Conservation (phyloP, 129 eudicot genomes). For the Flaveria linearis region DNA sequence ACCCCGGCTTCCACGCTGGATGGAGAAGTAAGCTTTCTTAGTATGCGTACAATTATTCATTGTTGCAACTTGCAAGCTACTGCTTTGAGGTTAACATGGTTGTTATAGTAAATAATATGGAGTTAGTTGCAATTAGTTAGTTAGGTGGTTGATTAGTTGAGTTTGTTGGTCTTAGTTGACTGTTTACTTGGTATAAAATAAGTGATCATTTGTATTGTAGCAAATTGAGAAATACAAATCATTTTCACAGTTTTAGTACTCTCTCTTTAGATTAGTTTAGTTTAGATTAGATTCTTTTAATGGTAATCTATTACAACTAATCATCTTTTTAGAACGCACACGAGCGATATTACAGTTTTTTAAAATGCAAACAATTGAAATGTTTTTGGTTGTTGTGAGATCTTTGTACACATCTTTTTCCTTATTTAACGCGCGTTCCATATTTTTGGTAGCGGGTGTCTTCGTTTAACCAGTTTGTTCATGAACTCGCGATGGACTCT, state of each 20-base stretch:
- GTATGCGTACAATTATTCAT: neutral
- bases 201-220: too few relatives aligned
- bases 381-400: neutral
- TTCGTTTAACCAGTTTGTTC: slow-evolving; percentile 89
- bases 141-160: neutral
- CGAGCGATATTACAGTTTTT: neutral
- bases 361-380: neutral
- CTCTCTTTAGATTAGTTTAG: neutral
- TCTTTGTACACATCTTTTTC: neutral
- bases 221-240: too few relatives aligned
- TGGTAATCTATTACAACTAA: neutral
- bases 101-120: too few relatives aligned
- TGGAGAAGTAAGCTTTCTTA: slow-evolving; percentile 79
- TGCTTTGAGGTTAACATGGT: neutral
- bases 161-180: too few relatives aligned
- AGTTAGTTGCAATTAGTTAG: neutral
- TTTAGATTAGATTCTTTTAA: too few relatives aligned
- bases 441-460: slow-evolving; percentile 77
- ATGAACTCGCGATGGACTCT: slow-evolving; percentile 78
- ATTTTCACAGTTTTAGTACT: too few relatives aligned
- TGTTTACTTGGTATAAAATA: too few relatives aligned
- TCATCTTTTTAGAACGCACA: neutral
- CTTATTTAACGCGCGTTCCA: neutral
- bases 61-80: neutral
- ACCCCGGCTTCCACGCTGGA: slow-evolving; percentile 96